phyloP scores from a whole-genome alignment of 2,329 filamentous ascomycete species.

The Cadophora sp. region DNA sequence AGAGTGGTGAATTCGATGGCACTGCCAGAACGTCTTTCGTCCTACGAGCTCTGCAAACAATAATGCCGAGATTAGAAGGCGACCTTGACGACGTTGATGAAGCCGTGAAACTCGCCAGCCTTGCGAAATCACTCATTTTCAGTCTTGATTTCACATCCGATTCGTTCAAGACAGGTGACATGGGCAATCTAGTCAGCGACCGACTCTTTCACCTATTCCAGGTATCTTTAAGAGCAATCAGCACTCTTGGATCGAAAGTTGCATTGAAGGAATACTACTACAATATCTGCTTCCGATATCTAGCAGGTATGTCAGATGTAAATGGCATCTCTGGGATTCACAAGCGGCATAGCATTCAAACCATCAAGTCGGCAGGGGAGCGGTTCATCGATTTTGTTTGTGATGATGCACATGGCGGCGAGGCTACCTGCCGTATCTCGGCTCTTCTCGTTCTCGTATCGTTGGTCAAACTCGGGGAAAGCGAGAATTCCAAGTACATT shows the following conservation, averaged over 20 bases:
- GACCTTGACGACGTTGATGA: conserved; percentile 72
- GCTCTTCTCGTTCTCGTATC: conserved; percentile 85
- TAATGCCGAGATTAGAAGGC: conserved; percentile 85
- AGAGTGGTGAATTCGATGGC: conserved; percentile 79
- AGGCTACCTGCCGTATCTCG: conserved; percentile 81
- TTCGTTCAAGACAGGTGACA: conserved; percentile 51
- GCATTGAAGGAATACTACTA: conserved; percentile 86
- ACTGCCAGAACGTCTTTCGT: conserved; percentile 78
- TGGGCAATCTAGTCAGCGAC: conserved; percentile 81
- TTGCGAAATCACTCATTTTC: conserved; percentile 76
- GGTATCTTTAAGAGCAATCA: conserved; percentile 79
- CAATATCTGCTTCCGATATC: conserved; percentile 86
- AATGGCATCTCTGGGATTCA: conserved; percentile 57
- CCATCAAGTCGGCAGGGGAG: conserved; percentile 81
- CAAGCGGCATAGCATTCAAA: conserved; percentile 63
- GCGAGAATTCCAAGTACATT: conserved; percentile 75
- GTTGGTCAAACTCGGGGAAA: conserved; percentile 74
- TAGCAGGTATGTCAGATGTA: conserved; percentile 69
- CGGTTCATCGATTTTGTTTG: conserved; percentile 85
- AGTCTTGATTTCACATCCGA: conserved; percentile 67
- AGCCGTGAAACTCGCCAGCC: conserved; percentile 76
- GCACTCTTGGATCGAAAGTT: conserved; percentile 72
- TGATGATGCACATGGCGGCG: conserved; percentile 89
- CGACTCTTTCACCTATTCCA: conserved; percentile 93
- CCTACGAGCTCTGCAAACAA: conserved; percentile 84